Evolutionary conservation across 2,329 filamentous ascomycete species (phyloP).

Genomic region (Myriangium duriaei): DNA sequence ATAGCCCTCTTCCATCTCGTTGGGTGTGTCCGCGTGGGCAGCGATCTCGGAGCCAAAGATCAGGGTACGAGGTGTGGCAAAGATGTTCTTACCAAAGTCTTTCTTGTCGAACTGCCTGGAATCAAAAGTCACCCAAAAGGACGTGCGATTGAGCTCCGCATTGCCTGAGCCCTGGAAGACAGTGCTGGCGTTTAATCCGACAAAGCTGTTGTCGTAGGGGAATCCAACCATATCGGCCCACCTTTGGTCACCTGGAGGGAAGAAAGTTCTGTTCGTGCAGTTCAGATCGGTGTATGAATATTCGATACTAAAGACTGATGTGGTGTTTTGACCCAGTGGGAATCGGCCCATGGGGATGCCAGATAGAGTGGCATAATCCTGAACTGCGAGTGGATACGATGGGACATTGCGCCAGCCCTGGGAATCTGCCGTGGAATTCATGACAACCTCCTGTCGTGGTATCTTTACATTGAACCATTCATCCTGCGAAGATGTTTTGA

Average conservation of each 20-base stretch:
- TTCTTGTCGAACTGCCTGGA: neutral
- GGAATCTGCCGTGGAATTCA: slow-evolving; percentile 8
- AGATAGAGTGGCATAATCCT: slow-evolving; percentile 20
- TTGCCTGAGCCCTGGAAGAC: neutral
- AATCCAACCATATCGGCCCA: neutral
- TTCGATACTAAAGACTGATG: slow-evolving; percentile 17
- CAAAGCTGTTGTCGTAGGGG: slow-evolving; percentile 2
- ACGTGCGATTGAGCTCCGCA: neutral
- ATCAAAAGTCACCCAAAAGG: neutral
- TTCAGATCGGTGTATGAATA: slow-evolving; percentile 15
- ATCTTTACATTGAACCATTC: slow-evolving; percentile 26
- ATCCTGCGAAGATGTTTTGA: slow-evolving; percentile 19
- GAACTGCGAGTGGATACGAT: slow-evolving; percentile 11
- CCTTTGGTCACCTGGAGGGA: slow-evolving; percentile 20
- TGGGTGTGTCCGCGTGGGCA: neutral
- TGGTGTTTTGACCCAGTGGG: neutral
- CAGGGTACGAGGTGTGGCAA: neutral
- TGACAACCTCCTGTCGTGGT: slow-evolving; percentile 15
- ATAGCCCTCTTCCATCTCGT: neutral
- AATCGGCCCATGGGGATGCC: slow-evolving; percentile 21
- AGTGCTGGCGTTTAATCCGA: neutral
- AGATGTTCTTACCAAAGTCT: neutral
- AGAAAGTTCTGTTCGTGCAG: slow-evolving; percentile 5
- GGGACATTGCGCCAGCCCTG: slow-evolving; percentile 19
- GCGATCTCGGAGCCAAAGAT: neutral